Evolutionary conservation across 257 asterid genomes (phyloP).

Genomic region (Primulina eburnea): DNA sequence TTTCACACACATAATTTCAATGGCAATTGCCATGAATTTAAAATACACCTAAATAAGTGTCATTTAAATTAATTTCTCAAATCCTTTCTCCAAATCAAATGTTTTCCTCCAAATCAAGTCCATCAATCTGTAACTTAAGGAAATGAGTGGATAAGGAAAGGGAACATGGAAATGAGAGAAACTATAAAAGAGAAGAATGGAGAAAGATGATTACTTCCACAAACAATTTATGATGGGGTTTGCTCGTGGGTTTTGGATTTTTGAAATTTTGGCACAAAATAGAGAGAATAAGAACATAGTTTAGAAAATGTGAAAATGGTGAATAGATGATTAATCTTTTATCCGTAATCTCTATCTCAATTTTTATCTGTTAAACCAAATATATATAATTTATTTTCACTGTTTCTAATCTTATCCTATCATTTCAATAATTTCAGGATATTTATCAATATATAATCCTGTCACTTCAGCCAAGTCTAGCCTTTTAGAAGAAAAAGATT

Average conservation of each 20-base stretch:
- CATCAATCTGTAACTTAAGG: not conserved
- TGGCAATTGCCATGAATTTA: too few species aligned
- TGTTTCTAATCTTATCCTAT: not conserved
- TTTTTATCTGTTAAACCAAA: too few species aligned
- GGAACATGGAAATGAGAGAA: not conserved
- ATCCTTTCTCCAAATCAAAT: not conserved
- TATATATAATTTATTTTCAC: too few species aligned
- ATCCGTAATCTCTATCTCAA: not conserved
- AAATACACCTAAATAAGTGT: too few species aligned
- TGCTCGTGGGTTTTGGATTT: not conserved
- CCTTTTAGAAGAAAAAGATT: not conserved
- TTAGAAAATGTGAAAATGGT: not conserved
- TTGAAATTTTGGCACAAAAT: not conserved
- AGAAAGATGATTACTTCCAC: too few species aligned
- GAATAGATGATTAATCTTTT: too few species aligned
- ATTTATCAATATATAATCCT: not conserved
- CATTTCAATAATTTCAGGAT: not conserved
- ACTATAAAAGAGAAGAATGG: not conserved
- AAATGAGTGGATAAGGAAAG: not conserved
- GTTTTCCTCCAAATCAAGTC: not conserved
- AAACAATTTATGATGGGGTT: too few species aligned
- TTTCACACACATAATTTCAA: too few species aligned
- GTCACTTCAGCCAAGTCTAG: not conserved
- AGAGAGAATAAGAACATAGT: not conserved
- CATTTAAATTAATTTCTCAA: not conserved